phyloP scores from a whole-genome alignment of 2,329 filamentous ascomycete genomes.

The Alternaria panax region DNA sequence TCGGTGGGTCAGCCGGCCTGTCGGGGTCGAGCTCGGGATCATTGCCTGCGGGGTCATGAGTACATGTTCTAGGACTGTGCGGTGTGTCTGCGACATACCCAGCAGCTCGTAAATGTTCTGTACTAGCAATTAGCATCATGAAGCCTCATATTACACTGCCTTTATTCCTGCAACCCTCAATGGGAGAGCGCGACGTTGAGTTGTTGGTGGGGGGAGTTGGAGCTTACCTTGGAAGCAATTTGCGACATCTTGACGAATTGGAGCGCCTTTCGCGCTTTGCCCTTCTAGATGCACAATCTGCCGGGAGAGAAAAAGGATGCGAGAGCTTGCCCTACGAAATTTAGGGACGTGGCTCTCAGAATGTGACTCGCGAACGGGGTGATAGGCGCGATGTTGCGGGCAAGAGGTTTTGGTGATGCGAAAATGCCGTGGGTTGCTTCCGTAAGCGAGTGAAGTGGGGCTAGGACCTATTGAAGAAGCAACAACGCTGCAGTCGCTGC shows the following conservation, averaged over 20 bases:
- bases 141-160: constrained; percentile 1
- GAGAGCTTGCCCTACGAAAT: constrained; percentile 50
- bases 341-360: constrained; percentile 51
- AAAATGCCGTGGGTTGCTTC: constrained; percentile 22
- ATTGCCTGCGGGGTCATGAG: constrained; percentile 63
- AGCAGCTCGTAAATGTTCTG: constrained; percentile 99
- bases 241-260: constrained; percentile 51
- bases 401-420: constrained; percentile 34
- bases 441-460: constrained; percentile 21
- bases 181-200: constrained; percentile 17
- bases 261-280: constrained; percentile 56
- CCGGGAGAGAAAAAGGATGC: constrained; percentile 35
- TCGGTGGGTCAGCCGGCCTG: constrained; percentile 76
- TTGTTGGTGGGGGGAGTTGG: constrained; percentile 19
- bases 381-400: constrained; percentile 41
- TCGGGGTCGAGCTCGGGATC: constrained; percentile 76
- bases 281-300: constrained; percentile 54
- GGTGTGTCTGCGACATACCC: constrained; percentile 67
- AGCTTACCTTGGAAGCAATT: constrained; percentile 55
- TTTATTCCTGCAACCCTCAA: constrained; percentile 10
- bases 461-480: constrained; percentile 21
- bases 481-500: constrained; percentile 17
- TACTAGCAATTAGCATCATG: constrained; percentile 47
- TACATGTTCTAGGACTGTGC: constrained; percentile 18
- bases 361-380: constrained; percentile 36